Evolutionary conservation across 2,329 filamentous ascomycete species (phyloP).

Genomic region (Aspergillus fructus): DNA sequence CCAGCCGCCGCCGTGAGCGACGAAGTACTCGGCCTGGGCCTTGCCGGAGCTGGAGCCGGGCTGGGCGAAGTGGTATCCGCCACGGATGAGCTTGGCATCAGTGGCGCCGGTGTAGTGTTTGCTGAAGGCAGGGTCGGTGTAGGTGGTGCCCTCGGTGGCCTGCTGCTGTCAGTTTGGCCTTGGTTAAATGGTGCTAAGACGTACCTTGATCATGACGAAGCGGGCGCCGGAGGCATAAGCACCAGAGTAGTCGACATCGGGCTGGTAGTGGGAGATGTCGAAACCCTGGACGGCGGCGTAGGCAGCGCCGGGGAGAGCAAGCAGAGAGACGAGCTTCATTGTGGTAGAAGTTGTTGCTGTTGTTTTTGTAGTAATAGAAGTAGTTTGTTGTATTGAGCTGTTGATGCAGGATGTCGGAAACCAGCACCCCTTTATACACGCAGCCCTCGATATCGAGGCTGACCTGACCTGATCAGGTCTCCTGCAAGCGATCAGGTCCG

Average conservation of each 20-base stretch:
- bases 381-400: neutral
- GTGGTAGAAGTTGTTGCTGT: neutral
- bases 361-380: neutral
- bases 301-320: conserved; percentile 19
- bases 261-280: conserved; percentile 33
- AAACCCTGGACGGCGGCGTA: conserved; percentile 31
- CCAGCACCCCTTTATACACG: neutral
- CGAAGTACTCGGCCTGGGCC: conserved; percentile 53
- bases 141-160: conserved; percentile 53
- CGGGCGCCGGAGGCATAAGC: conserved; percentile 30
- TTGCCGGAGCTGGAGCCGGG: conserved; percentile 46
- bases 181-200: neutral
- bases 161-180: conserved; percentile 20
- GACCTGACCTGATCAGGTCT: neutral
- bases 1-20: conserved; percentile 55
- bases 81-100: conserved; percentile 52
- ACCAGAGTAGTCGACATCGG: conserved; percentile 26
- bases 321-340: conserved; percentile 23
- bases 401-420: neutral
- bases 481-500: neutral
- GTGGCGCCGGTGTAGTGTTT: conserved; percentile 52
- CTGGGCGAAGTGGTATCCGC: conserved; percentile 57
- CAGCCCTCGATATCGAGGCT: neutral
- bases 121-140: conserved; percentile 47
- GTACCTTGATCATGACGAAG: conserved; percentile 37